Evolutionary conservation across 768 basidiomycete species (phyloP).

Genomic region (Gyrodon lividus): DNA sequence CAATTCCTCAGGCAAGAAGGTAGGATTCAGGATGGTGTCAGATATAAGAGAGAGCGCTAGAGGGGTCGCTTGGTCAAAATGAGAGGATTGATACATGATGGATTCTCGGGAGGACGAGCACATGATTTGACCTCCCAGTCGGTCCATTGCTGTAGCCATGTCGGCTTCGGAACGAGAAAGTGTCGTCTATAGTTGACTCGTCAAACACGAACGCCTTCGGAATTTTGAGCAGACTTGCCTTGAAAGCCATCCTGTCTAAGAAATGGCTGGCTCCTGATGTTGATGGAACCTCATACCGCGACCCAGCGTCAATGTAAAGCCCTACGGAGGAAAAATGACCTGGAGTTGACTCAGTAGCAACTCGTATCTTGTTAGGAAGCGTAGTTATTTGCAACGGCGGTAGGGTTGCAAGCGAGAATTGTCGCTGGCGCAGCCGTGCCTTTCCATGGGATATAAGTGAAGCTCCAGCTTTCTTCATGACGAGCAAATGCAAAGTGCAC

Average conservation of each 20-base stretch:
- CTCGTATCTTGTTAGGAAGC: conserved; percentile 86
- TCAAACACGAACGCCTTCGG: conserved; percentile 1
- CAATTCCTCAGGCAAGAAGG: conserved; percentile 76
- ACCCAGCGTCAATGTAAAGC: conserved; percentile 91
- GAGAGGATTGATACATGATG: conserved; percentile 97
- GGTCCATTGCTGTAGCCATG: conserved; percentile 80
- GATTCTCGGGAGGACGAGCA: conserved; percentile 90
- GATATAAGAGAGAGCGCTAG: conserved; percentile 85
- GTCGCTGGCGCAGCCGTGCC: conserved; percentile 22
- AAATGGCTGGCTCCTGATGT: conserved; percentile 88
- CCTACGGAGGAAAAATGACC: conserved; percentile 95
- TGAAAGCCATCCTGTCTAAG: conserved; percentile 94
- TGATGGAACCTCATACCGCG: conserved; percentile 76
- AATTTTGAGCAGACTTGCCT: conserved; percentile 48
- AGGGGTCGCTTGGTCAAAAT: conserved; percentile 81
- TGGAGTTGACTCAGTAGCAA: conserved; percentile 87
- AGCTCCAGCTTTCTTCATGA: conserved; percentile 41
- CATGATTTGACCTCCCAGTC: conserved; percentile 87
- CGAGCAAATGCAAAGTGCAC: conserved; percentile 2
- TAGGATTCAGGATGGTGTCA: conserved; percentile 82
- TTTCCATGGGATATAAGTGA: conserved; percentile 40
- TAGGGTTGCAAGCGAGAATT: conserved; percentile 26
- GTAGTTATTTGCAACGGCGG: conserved; percentile 69
- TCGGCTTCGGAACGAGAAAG: conserved; percentile 64
- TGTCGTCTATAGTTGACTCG: conserved; percentile 57